A percentile compares a stretch with the other conserved stretches of the same genome.
Conservation (phyloP, 768 basidiomycete species). For the Agrocybe chaxingu region DNA sequence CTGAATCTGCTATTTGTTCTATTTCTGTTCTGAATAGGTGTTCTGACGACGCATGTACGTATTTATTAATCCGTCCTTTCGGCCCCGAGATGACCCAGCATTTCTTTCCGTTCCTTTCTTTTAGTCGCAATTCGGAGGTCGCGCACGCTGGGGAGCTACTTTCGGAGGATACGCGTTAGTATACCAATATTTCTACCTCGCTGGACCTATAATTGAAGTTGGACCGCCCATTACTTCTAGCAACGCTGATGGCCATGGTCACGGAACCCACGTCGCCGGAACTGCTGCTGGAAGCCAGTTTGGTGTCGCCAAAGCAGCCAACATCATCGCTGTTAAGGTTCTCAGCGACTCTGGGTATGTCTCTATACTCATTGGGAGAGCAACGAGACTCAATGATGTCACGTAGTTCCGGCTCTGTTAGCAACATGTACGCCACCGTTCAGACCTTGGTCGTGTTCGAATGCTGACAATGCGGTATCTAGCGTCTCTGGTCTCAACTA, state of each 20-base stretch:
- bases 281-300: conserved; percentile 21
- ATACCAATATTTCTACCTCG: neutral
- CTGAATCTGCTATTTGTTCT: neutral
- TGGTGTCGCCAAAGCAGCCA: conserved; percentile 26
- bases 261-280: conserved; percentile 26
- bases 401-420: conserved; percentile 11
- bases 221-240: neutral
- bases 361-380: neutral
- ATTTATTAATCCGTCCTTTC: neutral
- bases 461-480: neutral
- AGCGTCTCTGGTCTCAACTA: conserved; percentile 22
- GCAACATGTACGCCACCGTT: conserved; percentile 12
- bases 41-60: conserved; percentile 20
- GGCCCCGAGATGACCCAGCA: neutral
- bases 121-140: conserved; percentile 35
- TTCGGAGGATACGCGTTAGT: conserved; percentile 23
- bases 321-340: conserved; percentile 40
- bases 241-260: conserved; percentile 38
- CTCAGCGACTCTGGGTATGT: conserved; percentile 28
- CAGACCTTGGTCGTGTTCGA: neutral
- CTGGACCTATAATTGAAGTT: neutral
- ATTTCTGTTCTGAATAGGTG: conserved; percentile 5
- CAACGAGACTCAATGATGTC: neutral
- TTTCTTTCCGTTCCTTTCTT: neutral
- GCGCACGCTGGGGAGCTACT: conserved; percentile 35